Base-by-base conservation (phyloP, 495 filamentous ascomycete species). In the Xylaria flabelliformis region DNA sequence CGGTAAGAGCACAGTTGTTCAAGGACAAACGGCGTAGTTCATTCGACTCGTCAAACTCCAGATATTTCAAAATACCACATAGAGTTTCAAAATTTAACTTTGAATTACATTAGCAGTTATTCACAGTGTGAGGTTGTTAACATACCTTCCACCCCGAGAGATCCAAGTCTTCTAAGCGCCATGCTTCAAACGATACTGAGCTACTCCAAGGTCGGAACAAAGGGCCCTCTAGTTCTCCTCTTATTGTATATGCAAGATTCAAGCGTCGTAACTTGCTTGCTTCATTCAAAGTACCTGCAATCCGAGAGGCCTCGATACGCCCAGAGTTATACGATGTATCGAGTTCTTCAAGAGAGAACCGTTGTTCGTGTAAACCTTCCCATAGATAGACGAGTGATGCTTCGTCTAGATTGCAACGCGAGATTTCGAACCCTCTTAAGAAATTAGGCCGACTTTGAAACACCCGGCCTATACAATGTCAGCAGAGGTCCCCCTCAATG, bases 1-100 rank as follows among this genome's bases (percentile, higher is more conserved):
- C 94, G 8, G 88, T 93, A 61, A 99, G 82, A 42, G 90, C 90
- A 77, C 94, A 97, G 77, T 96, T 90, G 69, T 94, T 91, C 42
- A 99, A 87, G 9, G 85, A 82, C 8, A 99, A 81, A 70, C 90
- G 85, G 59, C 89, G 89, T 44, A 99, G 84, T 15, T 84, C 85
- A 19, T 85, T 81, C 6, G 93, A 95, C 67, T 88, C 85, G 17
- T 88, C 81, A 69, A 88, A 88, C 21, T 87, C 86, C 17, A 93
- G 77, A 77, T 91, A 92, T 9, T 85, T 85, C 61, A 89, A 85
- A 15, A 97, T 85, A 6, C 91, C 86, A 64, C 88, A 85, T 39
- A 90, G 73, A 4, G 87, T 89, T 21, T 85, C 81, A 15, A 83
- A 80, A 72, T 89, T 89, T 50, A 89, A 72, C 84, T 88, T 61